These are phyloP conservation scores for Ceratonia siliqua DNA, from an alignment of 306 rosid genomes.

Conservation along the genomic window DNA sequence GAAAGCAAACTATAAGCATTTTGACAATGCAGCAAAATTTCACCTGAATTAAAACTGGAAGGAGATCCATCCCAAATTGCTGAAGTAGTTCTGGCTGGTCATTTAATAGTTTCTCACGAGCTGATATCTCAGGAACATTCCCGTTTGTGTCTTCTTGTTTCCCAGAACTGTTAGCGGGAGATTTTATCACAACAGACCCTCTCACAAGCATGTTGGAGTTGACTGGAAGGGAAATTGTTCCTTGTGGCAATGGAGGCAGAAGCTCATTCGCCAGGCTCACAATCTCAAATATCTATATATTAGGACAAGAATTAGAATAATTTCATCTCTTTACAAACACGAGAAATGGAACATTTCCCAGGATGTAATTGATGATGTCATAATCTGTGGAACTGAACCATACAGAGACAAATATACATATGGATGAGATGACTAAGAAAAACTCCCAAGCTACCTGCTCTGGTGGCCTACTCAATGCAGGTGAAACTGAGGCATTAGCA, in stretches of 20 bases:
- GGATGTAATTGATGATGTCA: neutral
- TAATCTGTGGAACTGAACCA: neutral
- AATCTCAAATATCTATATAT: conserved; percentile 83
- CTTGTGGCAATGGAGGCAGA: conserved; percentile 94
- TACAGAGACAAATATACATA: neutral
- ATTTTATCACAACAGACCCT: conserved; percentile 68
- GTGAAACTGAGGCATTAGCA: conserved; percentile 76
- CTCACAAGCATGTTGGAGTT: conserved; percentile 69
- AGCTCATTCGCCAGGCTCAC: conserved; percentile 97
- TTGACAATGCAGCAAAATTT: conserved; percentile 16
- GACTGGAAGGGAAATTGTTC: conserved; percentile 81
- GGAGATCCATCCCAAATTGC: conserved; percentile 95
- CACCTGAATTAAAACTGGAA: conserved; percentile 91
- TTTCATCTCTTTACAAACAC: too few species aligned
- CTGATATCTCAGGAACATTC: conserved; percentile 65
- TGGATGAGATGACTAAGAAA: neutral
- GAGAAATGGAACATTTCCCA: too few species aligned
- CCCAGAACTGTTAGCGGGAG: conserved; percentile 69
- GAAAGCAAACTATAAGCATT: conserved; percentile 13
- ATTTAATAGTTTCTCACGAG: conserved; percentile 87
- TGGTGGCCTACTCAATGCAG: conserved; percentile 86
- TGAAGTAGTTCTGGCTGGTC: conserved; percentile 90
- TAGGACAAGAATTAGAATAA: neutral
- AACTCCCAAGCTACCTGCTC: conserved; percentile 67
- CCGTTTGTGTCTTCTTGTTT: conserved; percentile 81